A percentile compares a stretch with the other conserved stretches of the same genome.
Conservation (phyloP, 192 early-diverging fungal genomes). For the Podila horticola region DNA sequence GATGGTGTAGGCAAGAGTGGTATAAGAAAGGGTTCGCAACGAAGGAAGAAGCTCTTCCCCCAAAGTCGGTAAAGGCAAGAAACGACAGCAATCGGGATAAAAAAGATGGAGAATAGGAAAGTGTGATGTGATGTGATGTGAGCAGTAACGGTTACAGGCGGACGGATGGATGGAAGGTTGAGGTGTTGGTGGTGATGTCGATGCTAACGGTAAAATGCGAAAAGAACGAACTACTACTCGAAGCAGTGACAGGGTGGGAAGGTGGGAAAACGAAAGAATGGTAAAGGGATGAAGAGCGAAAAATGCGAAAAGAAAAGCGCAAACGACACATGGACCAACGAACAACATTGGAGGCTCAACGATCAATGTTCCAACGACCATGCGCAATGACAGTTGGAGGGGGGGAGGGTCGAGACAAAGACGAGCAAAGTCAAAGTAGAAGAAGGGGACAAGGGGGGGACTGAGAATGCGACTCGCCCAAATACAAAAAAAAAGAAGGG, state of each 20-base stretch:
- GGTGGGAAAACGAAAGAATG: background rate
- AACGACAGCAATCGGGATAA: background rate
- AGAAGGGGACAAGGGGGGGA: background rate
- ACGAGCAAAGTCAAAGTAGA: background rate
- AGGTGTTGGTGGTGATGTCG: background rate
- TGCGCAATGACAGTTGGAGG: too few relatives aligned
- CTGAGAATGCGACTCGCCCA: background rate
- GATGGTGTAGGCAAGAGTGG: background rate
- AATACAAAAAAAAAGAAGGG: background rate
- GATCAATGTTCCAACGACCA: background rate
- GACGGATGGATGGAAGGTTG: background rate
- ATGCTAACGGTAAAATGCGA: background rate
- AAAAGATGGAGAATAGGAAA: background rate
- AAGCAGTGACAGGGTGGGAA: background rate
- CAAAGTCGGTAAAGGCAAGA: background rate
- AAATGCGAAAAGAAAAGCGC: background rate
- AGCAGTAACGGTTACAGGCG: background rate
- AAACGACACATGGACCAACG: too few relatives aligned
- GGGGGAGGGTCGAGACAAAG: background rate
- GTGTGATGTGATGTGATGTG: background rate
- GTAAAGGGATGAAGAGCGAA: conserved; percentile 2
- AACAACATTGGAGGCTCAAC: too few relatives aligned
- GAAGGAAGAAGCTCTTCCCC: too few relatives aligned
- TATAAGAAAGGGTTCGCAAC: background rate
- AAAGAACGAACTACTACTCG: background rate